phyloP scores from a whole-genome alignment of 129 eudicot species.

The Escallonia rubra region DNA sequence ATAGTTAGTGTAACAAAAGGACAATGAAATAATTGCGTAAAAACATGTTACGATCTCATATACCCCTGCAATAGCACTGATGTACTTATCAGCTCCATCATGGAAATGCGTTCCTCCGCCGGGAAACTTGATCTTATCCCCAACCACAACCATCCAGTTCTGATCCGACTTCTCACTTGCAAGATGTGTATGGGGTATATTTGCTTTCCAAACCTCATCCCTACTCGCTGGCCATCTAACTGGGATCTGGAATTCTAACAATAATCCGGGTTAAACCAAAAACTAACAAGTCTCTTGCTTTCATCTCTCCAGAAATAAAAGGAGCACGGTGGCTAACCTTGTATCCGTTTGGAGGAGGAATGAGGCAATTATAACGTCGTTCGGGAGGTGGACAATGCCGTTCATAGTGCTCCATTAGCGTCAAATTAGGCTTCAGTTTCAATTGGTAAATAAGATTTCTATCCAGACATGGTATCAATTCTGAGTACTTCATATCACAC shows the following conservation, averaged over 20 bases:
- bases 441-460: constrained; percentile 62
- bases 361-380: constrained; percentile 76
- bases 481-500: constrained; percentile 79
- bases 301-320: neutral
- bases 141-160: constrained; percentile 82
- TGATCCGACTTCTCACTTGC: constrained; percentile 87
- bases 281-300: constrained; percentile 3
- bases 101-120: constrained; percentile 97
- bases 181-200: constrained; percentile 90
- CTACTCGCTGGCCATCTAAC: constrained; percentile 91
- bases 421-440: constrained; percentile 71
- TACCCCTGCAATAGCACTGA: constrained; percentile 71
- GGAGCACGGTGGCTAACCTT: constrained; percentile 42
- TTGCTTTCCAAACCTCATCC: constrained; percentile 90
- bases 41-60: constrained; percentile 2
- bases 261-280: constrained; percentile 7
- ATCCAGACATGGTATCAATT: constrained; percentile 89
- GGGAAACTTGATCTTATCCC: constrained; percentile 74
- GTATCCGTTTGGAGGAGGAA: constrained; percentile 83
- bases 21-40: too few species aligned
- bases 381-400: constrained; percentile 81
- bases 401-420: constrained; percentile 92
- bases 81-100: constrained; percentile 81
- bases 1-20: neutral
- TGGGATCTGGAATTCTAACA: constrained; percentile 66